These are phyloP conservation scores for Pythium sukuiense DNA, from an alignment of 352 stramenopile species.

Conservation along the genomic window DNA sequence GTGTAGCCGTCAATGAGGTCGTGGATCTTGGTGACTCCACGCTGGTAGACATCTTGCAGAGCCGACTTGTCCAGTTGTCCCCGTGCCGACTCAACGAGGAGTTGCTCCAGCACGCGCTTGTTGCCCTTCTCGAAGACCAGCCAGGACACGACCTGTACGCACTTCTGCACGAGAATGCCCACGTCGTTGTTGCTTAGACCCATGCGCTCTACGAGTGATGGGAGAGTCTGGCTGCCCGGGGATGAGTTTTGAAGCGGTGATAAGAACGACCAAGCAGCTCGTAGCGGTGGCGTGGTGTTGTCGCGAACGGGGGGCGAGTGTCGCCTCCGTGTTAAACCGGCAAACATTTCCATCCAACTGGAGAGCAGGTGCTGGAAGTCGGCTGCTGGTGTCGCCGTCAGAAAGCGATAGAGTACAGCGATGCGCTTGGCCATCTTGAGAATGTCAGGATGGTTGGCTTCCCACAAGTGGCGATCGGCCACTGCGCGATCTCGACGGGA, in stretches of 20 bases:
- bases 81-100: not conserved
- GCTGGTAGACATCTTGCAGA: conserved; percentile 10
- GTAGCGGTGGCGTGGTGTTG: conserved; percentile 20
- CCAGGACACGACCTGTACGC: conserved; percentile 14
- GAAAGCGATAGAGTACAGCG: conserved; percentile 45
- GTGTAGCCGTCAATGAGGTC: conserved; percentile 15
- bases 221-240: not conserved
- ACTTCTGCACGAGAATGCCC: conserved; percentile 10
- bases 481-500: conserved; percentile 4
- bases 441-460: conserved; percentile 33
- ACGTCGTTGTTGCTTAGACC: not conserved
- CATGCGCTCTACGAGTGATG: conserved; percentile 7
- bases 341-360: conserved; percentile 27
- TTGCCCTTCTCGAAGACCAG: conserved; percentile 16
- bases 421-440: conserved; percentile 55
- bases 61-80: conserved; percentile 4
- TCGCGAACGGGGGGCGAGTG: not conserved
- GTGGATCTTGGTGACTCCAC: conserved; percentile 1
- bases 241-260: conserved; percentile 1
- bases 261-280: conserved; percentile 10
- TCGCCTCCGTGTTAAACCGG: not conserved
- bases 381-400: conserved; percentile 33
- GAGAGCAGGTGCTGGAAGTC: conserved; percentile 31
- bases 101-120: conserved; percentile 10
- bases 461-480: conserved; percentile 36